Conservation (phyloP, 768 basidiomycete genomes). For the Serpula lacrymans region DNA sequence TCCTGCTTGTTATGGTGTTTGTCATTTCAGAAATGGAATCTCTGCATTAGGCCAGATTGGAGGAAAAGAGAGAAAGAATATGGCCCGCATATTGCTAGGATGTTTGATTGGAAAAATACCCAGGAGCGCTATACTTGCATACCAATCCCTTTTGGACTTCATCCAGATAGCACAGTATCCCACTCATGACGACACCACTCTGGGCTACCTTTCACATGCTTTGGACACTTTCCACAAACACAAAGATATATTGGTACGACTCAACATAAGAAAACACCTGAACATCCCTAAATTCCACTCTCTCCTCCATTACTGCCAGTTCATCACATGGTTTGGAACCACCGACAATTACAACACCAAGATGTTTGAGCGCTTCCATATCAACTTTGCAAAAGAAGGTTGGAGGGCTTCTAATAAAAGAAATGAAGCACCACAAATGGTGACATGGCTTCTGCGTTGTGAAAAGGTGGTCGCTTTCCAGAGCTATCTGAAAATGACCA, state of each 20-base stretch:
- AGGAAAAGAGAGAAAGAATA: slow-evolving; percentile 37
- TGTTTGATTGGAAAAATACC: slow-evolving; percentile 29
- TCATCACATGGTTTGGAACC: slow-evolving; percentile 26
- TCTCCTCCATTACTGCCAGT: slow-evolving; percentile 21
- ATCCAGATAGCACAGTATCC: slow-evolving; percentile 28
- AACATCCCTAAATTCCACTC: slow-evolving; percentile 36
- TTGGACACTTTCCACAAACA: slow-evolving; percentile 23
- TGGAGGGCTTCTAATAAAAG: slow-evolving; percentile 22
- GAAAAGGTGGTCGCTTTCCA: too few species aligned
- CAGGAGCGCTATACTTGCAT: too few species aligned
- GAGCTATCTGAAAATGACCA: too few species aligned
- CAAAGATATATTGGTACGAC: slow-evolving; percentile 26
- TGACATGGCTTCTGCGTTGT: too few species aligned
- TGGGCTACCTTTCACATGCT: slow-evolving; percentile 20
- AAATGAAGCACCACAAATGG: too few species aligned
- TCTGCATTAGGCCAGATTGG: slow-evolving; percentile 39
- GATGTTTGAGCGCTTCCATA: slow-evolving; percentile 37
- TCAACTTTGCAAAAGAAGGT: slow-evolving; percentile 36
- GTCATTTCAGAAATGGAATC: slow-evolving; percentile 42
- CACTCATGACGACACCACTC: slow-evolving; percentile 23
- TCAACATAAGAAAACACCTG: slow-evolving; percentile 28
- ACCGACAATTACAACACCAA: slow-evolving; percentile 35
- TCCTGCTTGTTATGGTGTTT: slow-evolving; percentile 8
- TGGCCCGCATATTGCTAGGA: slow-evolving; percentile 32
- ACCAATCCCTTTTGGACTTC: too few species aligned